Percentiles rank a stretch among this genome's conserved stretches.
These are phyloP conservation scores for Monascus purpureus DNA, from an alignment of 495 filamentous ascomycete genomes.

Conservation along the genomic window DNA sequence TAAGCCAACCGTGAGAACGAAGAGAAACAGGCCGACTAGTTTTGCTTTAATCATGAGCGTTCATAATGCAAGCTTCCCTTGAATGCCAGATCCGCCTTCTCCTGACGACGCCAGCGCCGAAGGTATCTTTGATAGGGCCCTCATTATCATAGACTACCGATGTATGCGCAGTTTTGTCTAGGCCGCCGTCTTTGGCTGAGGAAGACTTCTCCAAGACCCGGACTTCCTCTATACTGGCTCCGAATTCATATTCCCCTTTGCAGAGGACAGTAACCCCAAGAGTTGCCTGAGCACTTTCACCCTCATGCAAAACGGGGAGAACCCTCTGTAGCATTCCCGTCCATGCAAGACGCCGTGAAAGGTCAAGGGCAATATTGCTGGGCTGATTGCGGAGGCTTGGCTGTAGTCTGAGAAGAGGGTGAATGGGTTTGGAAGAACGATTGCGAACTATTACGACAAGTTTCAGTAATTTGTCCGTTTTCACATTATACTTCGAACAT, in stretches of 20 bases:
- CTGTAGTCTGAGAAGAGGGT: slow-evolving; percentile 62
- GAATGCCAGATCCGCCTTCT: slow-evolving; percentile 63
- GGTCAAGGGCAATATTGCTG: slow-evolving; percentile 61
- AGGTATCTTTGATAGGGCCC: slow-evolving; percentile 35
- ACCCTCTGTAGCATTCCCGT: slow-evolving; percentile 70
- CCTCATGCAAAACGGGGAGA: slow-evolving; percentile 44
- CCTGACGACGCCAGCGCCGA: slow-evolving; percentile 41
- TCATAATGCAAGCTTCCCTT: slow-evolving; percentile 47
- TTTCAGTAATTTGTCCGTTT: slow-evolving; percentile 57
- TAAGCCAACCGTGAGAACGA: no score
- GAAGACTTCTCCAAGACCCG: slow-evolving; percentile 19
- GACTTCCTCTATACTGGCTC: slow-evolving; percentile 70
- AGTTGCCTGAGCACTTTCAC: slow-evolving; percentile 37
- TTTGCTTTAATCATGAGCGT: slow-evolving; percentile 36
- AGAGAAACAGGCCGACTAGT: no score
- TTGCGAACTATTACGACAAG: slow-evolving; percentile 57
- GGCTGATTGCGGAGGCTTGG: slow-evolving; percentile 63
- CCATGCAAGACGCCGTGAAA: slow-evolving; percentile 70
- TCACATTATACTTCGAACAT: slow-evolving; percentile 39
- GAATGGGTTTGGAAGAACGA: slow-evolving; percentile 50
- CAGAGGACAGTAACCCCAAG: slow-evolving; percentile 61
- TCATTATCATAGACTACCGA: slow-evolving; percentile 16
- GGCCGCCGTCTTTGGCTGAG: slow-evolving; percentile 4
- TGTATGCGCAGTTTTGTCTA: slow-evolving; percentile 1
- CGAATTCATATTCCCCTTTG: slow-evolving; percentile 70